These are phyloP conservation scores for Penicillium hordei DNA, from an alignment of 2,329 filamentous ascomycete species.

Conservation along the genomic window DNA sequence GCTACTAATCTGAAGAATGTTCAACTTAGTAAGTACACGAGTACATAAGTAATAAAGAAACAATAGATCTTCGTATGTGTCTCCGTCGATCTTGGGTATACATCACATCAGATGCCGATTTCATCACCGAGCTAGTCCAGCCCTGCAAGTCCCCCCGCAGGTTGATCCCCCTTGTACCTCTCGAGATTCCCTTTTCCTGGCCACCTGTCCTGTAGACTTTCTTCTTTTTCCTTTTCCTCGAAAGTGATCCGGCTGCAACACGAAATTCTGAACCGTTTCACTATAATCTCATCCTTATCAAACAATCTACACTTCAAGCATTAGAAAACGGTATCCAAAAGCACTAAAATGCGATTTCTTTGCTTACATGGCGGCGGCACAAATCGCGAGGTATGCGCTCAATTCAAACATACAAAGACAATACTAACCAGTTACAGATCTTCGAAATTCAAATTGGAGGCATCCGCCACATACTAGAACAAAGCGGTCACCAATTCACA, in stretches of 20 bases:
- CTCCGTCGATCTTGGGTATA: neutral
- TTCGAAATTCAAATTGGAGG: constrained; percentile 38
- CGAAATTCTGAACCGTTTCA: neutral
- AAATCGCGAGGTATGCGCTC: constrained; percentile 30
- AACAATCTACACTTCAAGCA: neutral
- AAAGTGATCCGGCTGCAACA: too few relatives aligned
- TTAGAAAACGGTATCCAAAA: neutral
- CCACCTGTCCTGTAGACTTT: neutral
- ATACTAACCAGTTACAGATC: constrained; percentile 23
- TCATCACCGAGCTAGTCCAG: neutral
- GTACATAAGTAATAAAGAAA: neutral
- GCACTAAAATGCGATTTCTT: constrained; percentile 31
- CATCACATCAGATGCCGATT: neutral
- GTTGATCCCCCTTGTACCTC: neutral
- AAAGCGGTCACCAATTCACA: constrained; percentile 30
- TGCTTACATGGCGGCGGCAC: constrained; percentile 36
- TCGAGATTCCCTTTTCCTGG: neutral
- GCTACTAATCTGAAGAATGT: too few relatives aligned
- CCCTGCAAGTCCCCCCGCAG: neutral
- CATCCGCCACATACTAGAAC: constrained; percentile 27
- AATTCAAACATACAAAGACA: neutral
- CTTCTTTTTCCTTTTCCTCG: neutral
- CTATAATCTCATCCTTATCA: neutral
- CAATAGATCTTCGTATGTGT: neutral
- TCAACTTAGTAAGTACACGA: too few relatives aligned